Percentiles rank a stretch among this genome's conserved stretches.
phyloP scores from a whole-genome alignment of 257 asterid species.

The Leptodermis oblonga region DNA sequence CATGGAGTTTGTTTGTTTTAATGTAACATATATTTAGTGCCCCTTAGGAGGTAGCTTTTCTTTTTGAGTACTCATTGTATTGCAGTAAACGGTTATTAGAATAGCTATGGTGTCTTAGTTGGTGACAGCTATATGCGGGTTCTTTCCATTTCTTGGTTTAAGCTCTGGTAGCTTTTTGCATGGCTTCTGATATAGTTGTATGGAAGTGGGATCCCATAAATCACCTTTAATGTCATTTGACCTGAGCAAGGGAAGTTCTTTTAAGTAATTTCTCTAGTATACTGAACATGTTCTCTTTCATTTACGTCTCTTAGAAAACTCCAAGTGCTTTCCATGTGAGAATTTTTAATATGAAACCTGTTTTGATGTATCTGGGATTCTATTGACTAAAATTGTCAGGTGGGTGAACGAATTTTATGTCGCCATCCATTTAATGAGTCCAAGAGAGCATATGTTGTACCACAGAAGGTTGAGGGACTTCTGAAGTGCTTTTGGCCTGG shows the following conservation, averaged over 20 bases:
- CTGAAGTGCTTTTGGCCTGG: slow-evolving; percentile 92
- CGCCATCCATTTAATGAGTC: slow-evolving; percentile 94
- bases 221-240: background rate
- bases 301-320: too few relatives aligned
- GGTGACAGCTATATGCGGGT: background rate
- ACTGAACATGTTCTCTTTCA: background rate
- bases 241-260: background rate
- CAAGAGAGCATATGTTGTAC: slow-evolving; percentile 89
- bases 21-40: background rate
- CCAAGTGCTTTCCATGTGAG: background rate
- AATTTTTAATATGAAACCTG: slow-evolving; percentile 1
- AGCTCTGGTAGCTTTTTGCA: background rate
- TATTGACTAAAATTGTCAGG: slow-evolving; percentile 31
- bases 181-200: background rate
- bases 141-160: background rate
- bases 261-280: background rate
- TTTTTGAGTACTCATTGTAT: background rate
- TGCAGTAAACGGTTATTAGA: too few relatives aligned
- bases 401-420: slow-evolving; percentile 73
- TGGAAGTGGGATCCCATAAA: background rate
- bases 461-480: slow-evolving; percentile 86
- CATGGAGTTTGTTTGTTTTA: background rate
- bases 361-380: background rate
- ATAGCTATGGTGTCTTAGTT: background rate
- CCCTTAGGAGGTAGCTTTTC: background rate